Evolutionary conservation across 2,329 filamentous ascomycete species (phyloP).

Genomic region (Lasiodiplodia sp.): DNA sequence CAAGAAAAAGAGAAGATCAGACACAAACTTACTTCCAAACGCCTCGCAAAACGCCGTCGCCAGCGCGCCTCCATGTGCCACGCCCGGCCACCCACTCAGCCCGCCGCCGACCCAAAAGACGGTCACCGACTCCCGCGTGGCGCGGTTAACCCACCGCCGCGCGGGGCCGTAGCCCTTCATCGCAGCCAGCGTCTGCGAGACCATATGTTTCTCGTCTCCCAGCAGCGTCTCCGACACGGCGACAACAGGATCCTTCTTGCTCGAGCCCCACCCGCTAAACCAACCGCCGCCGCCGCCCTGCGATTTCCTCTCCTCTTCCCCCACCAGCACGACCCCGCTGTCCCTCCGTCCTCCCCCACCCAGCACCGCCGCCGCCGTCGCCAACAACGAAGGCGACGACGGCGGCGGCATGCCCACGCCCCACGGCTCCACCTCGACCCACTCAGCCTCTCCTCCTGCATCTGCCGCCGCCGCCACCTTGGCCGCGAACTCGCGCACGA

Average conservation of each 20-base stretch:
- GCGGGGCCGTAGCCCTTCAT: constrained; percentile 57
- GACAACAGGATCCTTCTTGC: neutral
- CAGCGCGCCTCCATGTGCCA: constrained; percentile 74
- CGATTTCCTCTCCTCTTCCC: neutral
- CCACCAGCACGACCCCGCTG: constrained; percentile 38
- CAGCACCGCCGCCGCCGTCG: neutral
- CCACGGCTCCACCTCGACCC: constrained; percentile 32
- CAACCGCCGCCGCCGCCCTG: constrained; percentile 28
- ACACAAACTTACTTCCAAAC: constrained; percentile 50
- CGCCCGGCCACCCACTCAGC: constrained; percentile 72
- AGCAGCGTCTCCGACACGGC: constrained; percentile 2
- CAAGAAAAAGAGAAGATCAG: no score
- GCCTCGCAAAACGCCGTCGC: constrained; percentile 75
- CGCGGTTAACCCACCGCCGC: constrained; percentile 69
- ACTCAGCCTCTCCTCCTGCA: constrained; percentile 34
- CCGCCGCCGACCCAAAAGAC: constrained; percentile 74
- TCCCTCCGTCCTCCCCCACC: constrained; percentile 38
- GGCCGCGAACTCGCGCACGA: constrained; percentile 14
- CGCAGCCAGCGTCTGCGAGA: constrained; percentile 44
- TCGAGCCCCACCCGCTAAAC: neutral
- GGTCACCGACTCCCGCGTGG: constrained; percentile 64
- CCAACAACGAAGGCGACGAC: neutral
- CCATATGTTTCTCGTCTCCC: constrained; percentile 32
- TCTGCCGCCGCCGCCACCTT: constrained; percentile 35
- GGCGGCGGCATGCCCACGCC: neutral